Conservation (phyloP, 768 basidiomycete genomes). For the Tephrocybe sp. region DNA sequence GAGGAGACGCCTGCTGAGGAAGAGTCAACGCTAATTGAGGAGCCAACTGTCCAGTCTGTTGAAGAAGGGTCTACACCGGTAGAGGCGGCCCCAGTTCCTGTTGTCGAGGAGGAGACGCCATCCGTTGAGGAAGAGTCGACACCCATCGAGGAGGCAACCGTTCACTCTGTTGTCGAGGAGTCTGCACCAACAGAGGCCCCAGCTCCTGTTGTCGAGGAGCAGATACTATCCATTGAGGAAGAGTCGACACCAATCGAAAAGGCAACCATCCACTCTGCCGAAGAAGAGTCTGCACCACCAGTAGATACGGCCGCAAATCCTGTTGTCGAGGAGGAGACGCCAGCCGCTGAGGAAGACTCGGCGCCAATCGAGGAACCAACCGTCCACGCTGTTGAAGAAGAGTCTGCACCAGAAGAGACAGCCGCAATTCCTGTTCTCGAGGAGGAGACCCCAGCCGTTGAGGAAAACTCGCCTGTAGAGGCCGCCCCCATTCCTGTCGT, state of each 20-base stretch:
- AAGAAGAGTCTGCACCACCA: no score
- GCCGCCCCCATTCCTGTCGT: no score
- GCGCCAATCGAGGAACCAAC: neutral
- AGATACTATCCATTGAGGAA: no score
- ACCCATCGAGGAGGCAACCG: constrained; percentile 8
- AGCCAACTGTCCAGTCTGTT: neutral
- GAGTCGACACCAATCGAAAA: neutral
- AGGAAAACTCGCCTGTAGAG: no score
- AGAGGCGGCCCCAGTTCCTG: no score
- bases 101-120: neutral
- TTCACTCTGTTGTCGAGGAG: no score
- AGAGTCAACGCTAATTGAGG: no score
- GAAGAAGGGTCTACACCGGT: neutral
- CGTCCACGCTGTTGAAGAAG: neutral
- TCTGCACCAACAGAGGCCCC: no score
- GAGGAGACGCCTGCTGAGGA: neutral
- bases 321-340: no score
- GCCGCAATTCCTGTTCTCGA: no score
- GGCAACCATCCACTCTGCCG: neutral
- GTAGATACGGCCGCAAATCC: neutral
- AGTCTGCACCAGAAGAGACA: neutral
- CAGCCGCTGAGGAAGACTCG: no score
- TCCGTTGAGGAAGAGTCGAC: neutral
- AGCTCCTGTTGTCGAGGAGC: no score
- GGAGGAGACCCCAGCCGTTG: neutral